These are phyloP conservation scores for Claviceps purpurea DNA, from an alignment of 2,329 filamentous ascomycete genomes.

Conservation along the genomic window DNA sequence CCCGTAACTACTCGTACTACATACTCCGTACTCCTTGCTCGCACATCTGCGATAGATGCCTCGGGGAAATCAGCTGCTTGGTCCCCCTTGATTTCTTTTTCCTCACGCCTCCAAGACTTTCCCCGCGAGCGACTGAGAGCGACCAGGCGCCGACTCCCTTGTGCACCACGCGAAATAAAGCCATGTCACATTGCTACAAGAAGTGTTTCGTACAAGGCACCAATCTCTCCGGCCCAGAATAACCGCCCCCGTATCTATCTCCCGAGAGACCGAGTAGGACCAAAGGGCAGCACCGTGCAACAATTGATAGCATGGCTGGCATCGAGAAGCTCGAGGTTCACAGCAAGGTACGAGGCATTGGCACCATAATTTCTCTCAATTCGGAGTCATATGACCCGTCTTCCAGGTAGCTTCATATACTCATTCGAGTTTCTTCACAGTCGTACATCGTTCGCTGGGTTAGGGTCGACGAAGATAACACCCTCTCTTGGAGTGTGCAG, in stretches of 20 bases:
- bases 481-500: slow-evolving; percentile 94
- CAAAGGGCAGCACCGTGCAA: background rate
- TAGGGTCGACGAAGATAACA: slow-evolving; percentile 76
- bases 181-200: background rate
- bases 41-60: background rate
- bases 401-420: background rate
- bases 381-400: background rate
- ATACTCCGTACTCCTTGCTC: background rate
- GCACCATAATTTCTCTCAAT: background rate
- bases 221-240: background rate
- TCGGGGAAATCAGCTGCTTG: background rate
- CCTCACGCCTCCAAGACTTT: background rate
- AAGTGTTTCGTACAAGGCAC: background rate
- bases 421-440: slow-evolving; percentile 32
- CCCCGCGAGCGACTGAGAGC: background rate
- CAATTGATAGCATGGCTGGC: slow-evolving; percentile 53
- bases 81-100: background rate
- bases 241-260: background rate
- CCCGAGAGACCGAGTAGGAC: background rate
- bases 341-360: slow-evolving; percentile 56
- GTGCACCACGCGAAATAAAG: background rate
- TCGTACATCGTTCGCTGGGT: slow-evolving; percentile 98
- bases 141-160: background rate
- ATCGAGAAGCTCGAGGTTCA: slow-evolving; percentile 97
- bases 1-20: background rate